Evolutionary conservation across 2,329 filamentous ascomycete genomes (phyloP).

Genomic region (Leptographium wingfieldii): DNA sequence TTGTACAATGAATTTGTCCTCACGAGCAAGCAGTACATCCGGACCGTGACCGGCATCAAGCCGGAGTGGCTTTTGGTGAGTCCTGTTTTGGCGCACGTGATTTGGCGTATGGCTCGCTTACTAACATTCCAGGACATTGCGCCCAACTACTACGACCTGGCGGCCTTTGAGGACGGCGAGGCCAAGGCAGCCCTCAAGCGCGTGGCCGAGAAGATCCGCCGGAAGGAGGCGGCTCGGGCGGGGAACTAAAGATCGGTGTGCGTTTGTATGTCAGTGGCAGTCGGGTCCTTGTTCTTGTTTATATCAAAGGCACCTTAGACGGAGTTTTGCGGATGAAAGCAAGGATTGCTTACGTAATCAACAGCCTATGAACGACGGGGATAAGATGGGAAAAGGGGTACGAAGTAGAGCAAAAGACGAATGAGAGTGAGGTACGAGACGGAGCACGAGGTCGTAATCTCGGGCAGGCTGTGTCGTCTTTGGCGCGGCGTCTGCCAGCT

Average conservation of each 20-base stretch:
- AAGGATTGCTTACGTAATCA: background rate
- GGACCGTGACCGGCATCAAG: constrained; percentile 81
- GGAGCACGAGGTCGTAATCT: too few species aligned
- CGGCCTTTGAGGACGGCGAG: constrained; percentile 73
- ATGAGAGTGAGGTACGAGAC: background rate
- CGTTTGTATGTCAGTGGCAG: too few species aligned
- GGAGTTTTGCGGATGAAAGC: background rate
- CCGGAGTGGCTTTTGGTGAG: constrained; percentile 88
- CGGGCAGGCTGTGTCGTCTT: too few species aligned
- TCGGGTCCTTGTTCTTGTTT: background rate
- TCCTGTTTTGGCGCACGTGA: constrained; percentile 1
- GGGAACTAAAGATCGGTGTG: constrained; percentile 6
- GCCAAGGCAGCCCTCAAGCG: constrained; percentile 56
- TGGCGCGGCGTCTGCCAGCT: too few species aligned
- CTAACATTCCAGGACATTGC: constrained; percentile 63
- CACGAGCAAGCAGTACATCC: constrained; percentile 95
- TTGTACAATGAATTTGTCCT: constrained; percentile 98
- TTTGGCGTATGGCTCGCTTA: constrained; percentile 17
- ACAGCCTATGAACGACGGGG: too few species aligned
- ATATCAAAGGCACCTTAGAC: background rate
- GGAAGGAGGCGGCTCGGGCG: constrained; percentile 44
- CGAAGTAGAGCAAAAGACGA: background rate
- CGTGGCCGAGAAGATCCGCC: constrained; percentile 45
- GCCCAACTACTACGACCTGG: constrained; percentile 80
- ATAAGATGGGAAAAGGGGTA: background rate